Evolutionary conservation across 495 filamentous ascomycete species (phyloP), one percentile per base, ranked within the genome.

Genomic region (Hypoxylon perforatum): DNA sequence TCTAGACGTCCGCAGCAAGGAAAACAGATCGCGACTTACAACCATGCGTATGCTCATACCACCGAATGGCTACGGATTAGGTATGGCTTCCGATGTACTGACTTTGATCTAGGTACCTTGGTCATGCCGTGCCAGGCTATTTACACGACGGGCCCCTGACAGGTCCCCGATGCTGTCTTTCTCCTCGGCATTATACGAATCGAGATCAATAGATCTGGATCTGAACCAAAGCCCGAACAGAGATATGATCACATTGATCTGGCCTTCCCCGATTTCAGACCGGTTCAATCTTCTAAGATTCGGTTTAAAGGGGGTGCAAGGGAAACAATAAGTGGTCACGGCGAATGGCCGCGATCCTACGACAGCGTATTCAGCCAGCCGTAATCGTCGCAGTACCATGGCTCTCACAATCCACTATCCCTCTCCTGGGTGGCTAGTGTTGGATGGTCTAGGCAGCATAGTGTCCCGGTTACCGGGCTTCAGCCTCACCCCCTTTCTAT

Each of bases 401-500:
- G 17, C 15, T 39, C 46, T 54, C 42, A 42, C 51, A 6, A n/a
- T 11, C 41, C 38, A 33, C 41, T 48, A 50, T 50, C 22, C 35
- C 36, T 12, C 49, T 47, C 44, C 21, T 22, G 21, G 48, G 10
- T 22, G 23, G n/a, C 18, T n/a, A 28, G 30, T 12, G 49, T 21
- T 51, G 38, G 45, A 25, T 45, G 18, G 50, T 60, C 44, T 28
- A 36, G 51, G 30, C 46, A 51, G 42, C 38, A 36, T 46, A 7
- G 10, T 28, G 21, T 39, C 56, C 35, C 35, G 44, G 30, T 50
- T 35, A 22, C 49, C 22, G 42, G 44, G 28, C 41, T 64, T 61
- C 44, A 69, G 66, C 66, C 66, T 61, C 60, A 64, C 14, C 50
- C 21, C 46, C n/a, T 46, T 36, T 19, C 50, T 56, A 15, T n/a